Percentiles rank a stretch among this genome's conserved stretches.
Evolutionary conservation across 2,329 filamentous ascomycete genomes (phyloP).

Genomic region (Rosellinia necatrix): DNA sequence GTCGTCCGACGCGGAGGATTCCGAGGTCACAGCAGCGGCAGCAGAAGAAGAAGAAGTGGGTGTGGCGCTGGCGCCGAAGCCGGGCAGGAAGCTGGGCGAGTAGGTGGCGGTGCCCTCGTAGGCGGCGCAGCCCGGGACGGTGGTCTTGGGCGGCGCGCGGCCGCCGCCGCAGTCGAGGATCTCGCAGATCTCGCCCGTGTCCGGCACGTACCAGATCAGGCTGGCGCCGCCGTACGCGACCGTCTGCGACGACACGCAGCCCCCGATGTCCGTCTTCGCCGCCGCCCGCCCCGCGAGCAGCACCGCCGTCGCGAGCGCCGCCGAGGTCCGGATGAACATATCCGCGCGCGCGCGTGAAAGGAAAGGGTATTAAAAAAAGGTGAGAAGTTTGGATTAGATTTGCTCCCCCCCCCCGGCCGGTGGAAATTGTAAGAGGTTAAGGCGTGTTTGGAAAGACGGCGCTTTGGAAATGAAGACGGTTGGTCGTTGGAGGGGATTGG

Average conservation of each 20-base stretch:
- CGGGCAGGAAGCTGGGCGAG: conserved; percentile 54
- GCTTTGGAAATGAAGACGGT: no score
- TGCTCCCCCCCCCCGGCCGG: no score
- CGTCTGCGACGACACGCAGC: conserved; percentile 49
- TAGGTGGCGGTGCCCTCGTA: conserved; percentile 63
- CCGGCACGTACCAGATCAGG: conserved; percentile 64
- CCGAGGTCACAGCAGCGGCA: not conserved
- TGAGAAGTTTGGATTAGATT: no score
- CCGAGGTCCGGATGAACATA: conserved; percentile 14
- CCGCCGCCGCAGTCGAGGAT: conserved; percentile 71
- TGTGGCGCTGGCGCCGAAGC: conserved; percentile 31
- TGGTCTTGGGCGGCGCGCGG: conserved; percentile 65
- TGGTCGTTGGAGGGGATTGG: no score
- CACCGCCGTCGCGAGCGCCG: conserved; percentile 21
- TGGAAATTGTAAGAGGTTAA: no score
- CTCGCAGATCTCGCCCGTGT: conserved; percentile 66
- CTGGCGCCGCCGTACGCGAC: conserved; percentile 48
- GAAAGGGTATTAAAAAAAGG: no score
- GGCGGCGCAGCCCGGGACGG: conserved; percentile 61
- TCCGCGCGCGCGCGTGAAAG: no score
- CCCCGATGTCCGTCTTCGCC: conserved; percentile 52
- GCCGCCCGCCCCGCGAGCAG: conserved; percentile 41
- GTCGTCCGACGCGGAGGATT: not conserved
- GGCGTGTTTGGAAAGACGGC: no score
- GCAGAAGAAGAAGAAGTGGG: conserved; percentile 14